A percentile compares a stretch with the other conserved stretches of the same genome.
These are phyloP conservation scores for Macrolepiota fuliginosa DNA, from an alignment of 768 basidiomycete genomes.

Conservation along the genomic window DNA sequence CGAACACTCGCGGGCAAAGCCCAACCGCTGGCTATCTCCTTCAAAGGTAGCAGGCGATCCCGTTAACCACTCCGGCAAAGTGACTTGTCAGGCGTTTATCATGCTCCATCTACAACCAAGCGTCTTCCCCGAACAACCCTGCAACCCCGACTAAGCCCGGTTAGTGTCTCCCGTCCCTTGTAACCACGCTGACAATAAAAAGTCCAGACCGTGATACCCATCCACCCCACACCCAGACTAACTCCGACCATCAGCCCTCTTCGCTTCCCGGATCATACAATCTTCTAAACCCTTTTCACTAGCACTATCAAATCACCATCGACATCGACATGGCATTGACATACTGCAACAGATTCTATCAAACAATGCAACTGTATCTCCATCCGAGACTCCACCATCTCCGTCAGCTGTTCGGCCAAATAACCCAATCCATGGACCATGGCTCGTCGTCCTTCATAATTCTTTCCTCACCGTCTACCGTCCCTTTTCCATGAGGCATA, in stretches of 20 bases:
- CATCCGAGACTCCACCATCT: too few species aligned
- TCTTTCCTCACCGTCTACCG: not conserved
- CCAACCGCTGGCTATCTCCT: conserved; percentile 20
- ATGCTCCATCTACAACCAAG: not conserved
- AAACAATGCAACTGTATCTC: not conserved
- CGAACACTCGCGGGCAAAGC: conserved; percentile 32
- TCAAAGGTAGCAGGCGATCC: conserved; percentile 27
- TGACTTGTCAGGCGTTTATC: conserved; percentile 40
- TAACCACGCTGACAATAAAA: not conserved
- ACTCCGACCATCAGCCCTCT: too few species aligned
- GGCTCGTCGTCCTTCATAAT: too few species aligned
- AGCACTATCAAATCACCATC: not conserved
- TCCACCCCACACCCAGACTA: too few species aligned
- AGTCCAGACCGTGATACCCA: too few species aligned
- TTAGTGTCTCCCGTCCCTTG: not conserved
- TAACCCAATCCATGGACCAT: too few species aligned
- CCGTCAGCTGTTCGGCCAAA: too few species aligned
- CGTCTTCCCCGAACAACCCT: not conserved
- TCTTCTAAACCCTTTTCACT: not conserved
- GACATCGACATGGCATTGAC: not conserved
- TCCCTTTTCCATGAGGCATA: not conserved
- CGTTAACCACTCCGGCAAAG: conserved; percentile 97
- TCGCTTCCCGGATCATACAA: not conserved
- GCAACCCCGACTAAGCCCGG: not conserved
- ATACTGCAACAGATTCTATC: not conserved